These are phyloP conservation scores for Scopulariopsis brevicaulis DNA, from an alignment of 2,329 filamentous ascomycete genomes.

Conservation along the genomic window DNA sequence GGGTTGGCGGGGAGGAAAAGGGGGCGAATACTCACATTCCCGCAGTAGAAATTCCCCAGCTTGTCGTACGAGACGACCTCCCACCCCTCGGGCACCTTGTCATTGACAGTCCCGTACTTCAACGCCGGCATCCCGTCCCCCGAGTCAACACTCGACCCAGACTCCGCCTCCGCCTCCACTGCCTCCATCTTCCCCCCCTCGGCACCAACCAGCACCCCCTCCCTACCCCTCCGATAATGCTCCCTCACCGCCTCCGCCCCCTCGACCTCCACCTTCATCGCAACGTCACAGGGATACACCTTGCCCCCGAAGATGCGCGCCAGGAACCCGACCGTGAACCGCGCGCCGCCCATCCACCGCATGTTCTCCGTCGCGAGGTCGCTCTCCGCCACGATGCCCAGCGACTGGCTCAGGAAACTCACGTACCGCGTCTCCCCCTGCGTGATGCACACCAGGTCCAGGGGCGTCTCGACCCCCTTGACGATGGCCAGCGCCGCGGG, in stretches of 20 bases:
- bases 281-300: conserved; percentile 80
- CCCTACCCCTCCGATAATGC: conserved; percentile 47
- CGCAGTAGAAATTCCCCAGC: conserved; percentile 85
- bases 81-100: conserved; percentile 70
- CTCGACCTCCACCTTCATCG: conserved; percentile 70
- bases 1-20: too few species aligned
- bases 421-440: conserved; percentile 64
- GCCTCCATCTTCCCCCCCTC: conserved; percentile 7
- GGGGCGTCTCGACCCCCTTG: conserved; percentile 72
- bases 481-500: conserved; percentile 73
- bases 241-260: conserved; percentile 64
- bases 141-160: conserved; percentile 9
- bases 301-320: conserved; percentile 63
- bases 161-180: conserved; percentile 1
- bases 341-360: conserved; percentile 80
- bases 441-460: conserved; percentile 82
- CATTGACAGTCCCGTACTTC: conserved; percentile 68
- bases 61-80: conserved; percentile 60
- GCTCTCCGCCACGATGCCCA: conserved; percentile 82
- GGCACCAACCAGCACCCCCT: background rate
- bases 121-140: conserved; percentile 57
- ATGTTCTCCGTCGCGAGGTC: conserved; percentile 86
- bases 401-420: conserved; percentile 82
- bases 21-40: conserved; percentile 50
- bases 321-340: conserved; percentile 82